Conservation (phyloP, 306 rosid species). For the Begonia masoniana region DNA sequence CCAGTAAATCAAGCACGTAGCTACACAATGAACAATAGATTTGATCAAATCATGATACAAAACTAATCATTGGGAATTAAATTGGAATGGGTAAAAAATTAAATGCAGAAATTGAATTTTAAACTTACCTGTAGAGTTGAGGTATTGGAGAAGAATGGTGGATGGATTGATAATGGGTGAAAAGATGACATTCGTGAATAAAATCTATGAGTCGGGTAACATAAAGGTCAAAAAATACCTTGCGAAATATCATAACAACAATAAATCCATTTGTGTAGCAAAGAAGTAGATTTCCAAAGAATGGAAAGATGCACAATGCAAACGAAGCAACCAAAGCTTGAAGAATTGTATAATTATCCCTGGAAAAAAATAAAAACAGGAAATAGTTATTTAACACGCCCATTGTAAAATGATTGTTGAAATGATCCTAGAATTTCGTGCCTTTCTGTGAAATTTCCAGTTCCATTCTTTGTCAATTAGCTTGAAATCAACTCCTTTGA, state of each 20-base stretch:
- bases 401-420: no score
- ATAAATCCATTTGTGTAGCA: no score
- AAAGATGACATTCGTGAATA: conserved; percentile 41
- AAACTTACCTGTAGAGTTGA: conserved; percentile 42
- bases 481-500: conserved; percentile 70
- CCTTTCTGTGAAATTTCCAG: conserved; percentile 58
- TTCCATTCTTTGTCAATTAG: conserved; percentile 69
- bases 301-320: conserved; percentile 37
- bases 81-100: not conserved
- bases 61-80: not conserved
- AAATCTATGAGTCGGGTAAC: conserved; percentile 51
- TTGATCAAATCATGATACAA: no score
- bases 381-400: no score
- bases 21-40: no score
- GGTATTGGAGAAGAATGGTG: conserved; percentile 82
- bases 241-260: no score
- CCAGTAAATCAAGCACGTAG: no score
- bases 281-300: no score
- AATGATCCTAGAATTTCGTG: no score
- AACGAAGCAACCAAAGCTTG: conserved; percentile 39
- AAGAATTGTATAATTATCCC: conserved; percentile 87
- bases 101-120: not conserved
- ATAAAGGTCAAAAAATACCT: no score
- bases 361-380: no score
- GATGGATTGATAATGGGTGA: conserved; percentile 51